Conservation (phyloP, 257 asterid species). For the Solanum chmielewskii region DNA sequence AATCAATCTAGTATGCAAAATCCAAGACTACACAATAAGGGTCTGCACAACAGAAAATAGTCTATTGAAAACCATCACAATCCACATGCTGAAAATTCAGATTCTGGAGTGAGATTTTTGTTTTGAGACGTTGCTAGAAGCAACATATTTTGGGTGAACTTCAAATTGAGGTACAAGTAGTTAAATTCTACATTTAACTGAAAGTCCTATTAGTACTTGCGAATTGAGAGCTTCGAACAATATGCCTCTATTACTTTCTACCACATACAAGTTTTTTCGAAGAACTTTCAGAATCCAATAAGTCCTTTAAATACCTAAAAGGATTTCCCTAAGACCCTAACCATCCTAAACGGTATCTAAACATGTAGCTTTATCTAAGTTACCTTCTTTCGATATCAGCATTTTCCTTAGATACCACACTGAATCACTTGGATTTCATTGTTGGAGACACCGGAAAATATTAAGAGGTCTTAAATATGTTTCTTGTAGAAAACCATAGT, state of each 20-base stretch:
- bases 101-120: background rate
- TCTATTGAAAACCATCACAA: background rate
- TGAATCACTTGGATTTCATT: background rate
- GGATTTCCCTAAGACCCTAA: background rate
- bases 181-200: background rate
- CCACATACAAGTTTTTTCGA: background rate
- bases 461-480: background rate
- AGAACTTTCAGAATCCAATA: background rate
- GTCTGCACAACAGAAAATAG: background rate
- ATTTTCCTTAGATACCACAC: background rate
- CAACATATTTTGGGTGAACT: background rate
- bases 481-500: background rate
- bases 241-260: background rate
- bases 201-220: background rate
- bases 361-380: background rate
- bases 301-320: background rate
- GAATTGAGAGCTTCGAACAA: background rate
- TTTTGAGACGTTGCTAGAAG: background rate
- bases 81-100: background rate
- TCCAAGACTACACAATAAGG: background rate
- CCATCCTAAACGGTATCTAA: background rate
- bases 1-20: background rate
- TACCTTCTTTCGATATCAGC: background rate
- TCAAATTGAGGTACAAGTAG: background rate
- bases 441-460: background rate